These are phyloP conservation scores for Komagataella phaffii DNA, from an alignment of 805 yeast species.

Conservation along the genomic window DNA sequence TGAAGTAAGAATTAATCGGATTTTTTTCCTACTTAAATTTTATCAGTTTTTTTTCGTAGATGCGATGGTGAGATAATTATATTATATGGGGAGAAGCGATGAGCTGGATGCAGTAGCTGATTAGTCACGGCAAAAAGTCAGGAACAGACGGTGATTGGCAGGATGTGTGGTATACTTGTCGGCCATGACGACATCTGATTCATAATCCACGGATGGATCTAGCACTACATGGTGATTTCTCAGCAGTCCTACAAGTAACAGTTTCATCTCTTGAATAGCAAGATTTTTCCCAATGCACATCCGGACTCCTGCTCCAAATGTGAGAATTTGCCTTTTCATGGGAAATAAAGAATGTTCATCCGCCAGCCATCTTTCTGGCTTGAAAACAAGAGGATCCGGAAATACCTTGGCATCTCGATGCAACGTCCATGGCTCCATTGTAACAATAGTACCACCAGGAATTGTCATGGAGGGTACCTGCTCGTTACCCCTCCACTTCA, in stretches of 20 bases:
- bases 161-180: slow-evolving; percentile 20
- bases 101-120: not conserved
- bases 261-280: slow-evolving; percentile 53
- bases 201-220: slow-evolving; percentile 13
- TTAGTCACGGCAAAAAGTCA: not conserved
- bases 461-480: slow-evolving; percentile 16
- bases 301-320: slow-evolving; percentile 61
- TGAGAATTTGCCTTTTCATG: slow-evolving; percentile 44
- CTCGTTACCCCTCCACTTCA: slow-evolving; percentile 13
- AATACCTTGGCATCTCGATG: slow-evolving; percentile 40
- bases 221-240: slow-evolving; percentile 24
- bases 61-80: not conserved
- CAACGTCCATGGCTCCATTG: slow-evolving; percentile 54
- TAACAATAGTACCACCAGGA: slow-evolving; percentile 42
- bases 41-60: not conserved
- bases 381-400: slow-evolving; percentile 34
- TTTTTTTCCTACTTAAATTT: slow-evolving; percentile 30
- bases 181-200: slow-evolving; percentile 10
- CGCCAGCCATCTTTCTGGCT: slow-evolving; percentile 55
- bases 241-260: slow-evolving; percentile 38
- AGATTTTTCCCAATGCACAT: slow-evolving; percentile 67
- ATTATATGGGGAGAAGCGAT: not conserved
- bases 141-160: not conserved
- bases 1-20: slow-evolving; percentile 33
- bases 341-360: slow-evolving; percentile 21